Percentiles rank a stretch among this genome's conserved stretches.
Conservation (phyloP, 805 yeast species). For the Pichia exigua region DNA sequence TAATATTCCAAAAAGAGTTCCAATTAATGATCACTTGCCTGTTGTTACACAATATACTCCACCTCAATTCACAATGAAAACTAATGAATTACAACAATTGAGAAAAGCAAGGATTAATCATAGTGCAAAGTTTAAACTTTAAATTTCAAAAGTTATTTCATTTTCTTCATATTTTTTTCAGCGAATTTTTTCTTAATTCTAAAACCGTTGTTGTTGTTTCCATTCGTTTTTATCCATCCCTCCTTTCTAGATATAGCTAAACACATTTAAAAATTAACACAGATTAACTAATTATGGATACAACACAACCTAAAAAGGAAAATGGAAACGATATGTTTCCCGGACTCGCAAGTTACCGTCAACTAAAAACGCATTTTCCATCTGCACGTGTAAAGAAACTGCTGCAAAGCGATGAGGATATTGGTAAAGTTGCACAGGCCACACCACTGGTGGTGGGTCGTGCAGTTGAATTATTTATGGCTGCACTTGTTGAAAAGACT, state of each 20-base stretch:
- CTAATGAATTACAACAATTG: background rate
- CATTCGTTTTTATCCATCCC: background rate
- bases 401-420: constrained; percentile 97
- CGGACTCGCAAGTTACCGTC: constrained; percentile 31
- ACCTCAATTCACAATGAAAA: too few relatives aligned
- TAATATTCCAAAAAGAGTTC: too few relatives aligned
- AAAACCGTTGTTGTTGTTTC: background rate
- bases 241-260: background rate
- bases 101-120: background rate
- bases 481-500: constrained; percentile 79
- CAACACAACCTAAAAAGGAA: background rate
- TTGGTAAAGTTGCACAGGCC: constrained; percentile 97
- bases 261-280: background rate
- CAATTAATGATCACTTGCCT: too few relatives aligned
- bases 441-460: constrained; percentile 98
- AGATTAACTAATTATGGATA: background rate
- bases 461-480: constrained; percentile 86
- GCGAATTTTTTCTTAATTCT: background rate
- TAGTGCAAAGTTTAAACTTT: background rate
- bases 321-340: constrained; percentile 9
- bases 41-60: too few relatives aligned
- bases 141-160: background rate
- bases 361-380: constrained; percentile 76
- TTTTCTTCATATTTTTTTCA: background rate
- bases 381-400: constrained; percentile 91